Base-by-base conservation (phyloP, 2,329 filamentous ascomycete genomes). In the Claviceps sp. region DNA sequence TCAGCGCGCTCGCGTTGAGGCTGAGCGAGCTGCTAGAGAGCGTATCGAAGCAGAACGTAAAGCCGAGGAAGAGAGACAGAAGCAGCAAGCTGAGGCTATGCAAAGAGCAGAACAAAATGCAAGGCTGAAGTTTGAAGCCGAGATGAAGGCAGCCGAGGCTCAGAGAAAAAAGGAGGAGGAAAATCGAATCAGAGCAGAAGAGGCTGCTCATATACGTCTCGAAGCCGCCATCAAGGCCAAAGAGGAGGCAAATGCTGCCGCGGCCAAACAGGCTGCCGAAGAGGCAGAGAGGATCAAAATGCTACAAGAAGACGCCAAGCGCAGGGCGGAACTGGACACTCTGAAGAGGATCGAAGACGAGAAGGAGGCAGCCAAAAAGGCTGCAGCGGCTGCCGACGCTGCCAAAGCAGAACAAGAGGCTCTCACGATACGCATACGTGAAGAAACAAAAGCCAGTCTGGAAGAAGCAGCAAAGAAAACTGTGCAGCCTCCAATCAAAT, bases 401-500 rank as follows among this genome's bases (percentile, higher is more conserved):
- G 75, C 71, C n/a, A 75, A 76, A 62, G 69, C 72, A 52, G 71
- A 69, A 55, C 77, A 77, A 55, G 78, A 82, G 47, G 87, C 88
- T 65, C 70, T 71, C 2, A 76, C 75, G 59, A 77, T 77, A 60
- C 74, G 78, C 58, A 75, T 76, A 1, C 73, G 81, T 50, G 76
- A 79, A 49, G 74, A 75, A 5, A 71, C 76, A n/a, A 75, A 72
- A 56, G 72, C 74, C 47, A 72, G 69, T 56, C 58, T 74, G 20
- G 60, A 75, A 40, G 71, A 73, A 40, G 73, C 74, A 50, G 68
- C 70, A 18, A 73, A 74, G 60, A 72, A 74, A 55, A 76, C 76
- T 55, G 78, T 83, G 42, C 86, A 88, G 65, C 74, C 82, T 44
- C 87, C 87, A 2, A 87, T 95, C 65, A 84, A 84, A 59, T 95